Base-by-base conservation (phyloP, 495 filamentous ascomycete genomes). In the Aspergillus sclerotiicarbonarius region DNA sequence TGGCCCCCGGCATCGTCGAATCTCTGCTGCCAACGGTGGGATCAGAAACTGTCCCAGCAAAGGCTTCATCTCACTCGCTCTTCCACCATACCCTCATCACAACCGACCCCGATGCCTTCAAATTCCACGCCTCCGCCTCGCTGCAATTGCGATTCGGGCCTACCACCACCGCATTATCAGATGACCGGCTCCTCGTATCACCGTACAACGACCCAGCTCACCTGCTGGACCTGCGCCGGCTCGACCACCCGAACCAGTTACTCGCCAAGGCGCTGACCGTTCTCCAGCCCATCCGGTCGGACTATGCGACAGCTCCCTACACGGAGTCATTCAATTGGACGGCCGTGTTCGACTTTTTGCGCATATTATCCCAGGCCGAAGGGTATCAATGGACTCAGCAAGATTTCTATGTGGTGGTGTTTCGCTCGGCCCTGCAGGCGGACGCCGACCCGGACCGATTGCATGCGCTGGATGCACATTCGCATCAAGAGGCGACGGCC, bases 371-470 rank as follows among this genome's bases (percentile, higher is more conserved):
- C 55, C 67, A 68, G 6, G 60, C 68, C 19, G 72, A 74, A 3
- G 69, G 74, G n/a, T 79, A 85, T 55, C 49, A 59, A 0, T 95
- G 89, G 87, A 82, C 76, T 49, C 72, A 77, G 39, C 80, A 79
- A 50, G 75, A 76, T 31, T 96, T 92, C 76, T 96, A 91, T 62
- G 77, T 95, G 41, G 90, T 96, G 18, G 86, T 85, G 8, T 96
- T 96, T 71, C 81, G 90, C 1, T 94, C 90, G 0, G 80, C 72
- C 54, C 81, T 94, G 16, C 78, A 80, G 6, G 79, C 80, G 2
- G 81, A 76, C 8, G 86, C 83, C 0, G 82, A 89, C 59, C 78
- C 80, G 53, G 78, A 80, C 6, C 74, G 85, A 31, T 74, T 96
- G 13, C 81, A 82, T 51, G 74, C 74, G 16, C 72, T 96, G 56